These are phyloP conservation scores for Cladophialophora immunda DNA, from an alignment of 2,329 filamentous ascomycete species.

Conservation along the genomic window DNA sequence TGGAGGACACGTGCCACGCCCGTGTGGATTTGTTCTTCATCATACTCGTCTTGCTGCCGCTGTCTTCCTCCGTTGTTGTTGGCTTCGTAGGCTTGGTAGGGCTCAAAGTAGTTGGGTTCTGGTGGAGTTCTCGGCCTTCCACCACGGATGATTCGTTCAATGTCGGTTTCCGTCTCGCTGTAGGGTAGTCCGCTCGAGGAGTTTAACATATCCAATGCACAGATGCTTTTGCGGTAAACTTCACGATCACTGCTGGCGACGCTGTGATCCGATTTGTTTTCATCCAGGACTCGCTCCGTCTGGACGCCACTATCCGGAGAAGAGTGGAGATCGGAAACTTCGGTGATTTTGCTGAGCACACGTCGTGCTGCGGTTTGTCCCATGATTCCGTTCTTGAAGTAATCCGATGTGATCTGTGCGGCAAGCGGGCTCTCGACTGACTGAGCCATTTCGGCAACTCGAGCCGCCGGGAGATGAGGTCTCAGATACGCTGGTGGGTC, in stretches of 20 bases:
- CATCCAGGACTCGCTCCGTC: slow-evolving; percentile 2
- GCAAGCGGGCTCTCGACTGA: slow-evolving; percentile 29
- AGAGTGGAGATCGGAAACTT: slow-evolving; percentile 22
- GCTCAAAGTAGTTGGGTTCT: neutral
- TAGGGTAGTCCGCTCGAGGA: slow-evolving; percentile 21
- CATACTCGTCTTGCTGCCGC: slow-evolving; percentile 6
- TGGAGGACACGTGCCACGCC: slow-evolving; percentile 27
- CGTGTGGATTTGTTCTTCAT: slow-evolving; percentile 8
- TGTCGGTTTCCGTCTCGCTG: slow-evolving; percentile 27
- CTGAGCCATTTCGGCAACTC: slow-evolving; percentile 23
- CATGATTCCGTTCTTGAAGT: slow-evolving; percentile 31
- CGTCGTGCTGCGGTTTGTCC: slow-evolving; percentile 33
- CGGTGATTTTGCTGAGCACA: slow-evolving; percentile 36
- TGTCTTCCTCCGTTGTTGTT: neutral
- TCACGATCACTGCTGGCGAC: slow-evolving; percentile 37
- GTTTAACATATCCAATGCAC: slow-evolving; percentile 34
- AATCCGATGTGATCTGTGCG: slow-evolving; percentile 32
- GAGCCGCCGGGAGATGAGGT: slow-evolving; percentile 15
- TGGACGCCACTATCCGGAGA: slow-evolving; percentile 13
- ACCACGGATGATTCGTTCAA: slow-evolving; percentile 24
- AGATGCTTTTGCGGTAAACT: slow-evolving; percentile 36
- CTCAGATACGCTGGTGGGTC: slow-evolving; percentile 17
- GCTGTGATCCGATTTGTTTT: slow-evolving; percentile 29
- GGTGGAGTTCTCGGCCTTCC: neutral
- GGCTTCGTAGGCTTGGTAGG: neutral